Evolutionary conservation across 2,329 filamentous ascomycete genomes (phyloP), one percentile per base, ranked within the genome.

Genomic region (Aspergillus sp.): DNA sequence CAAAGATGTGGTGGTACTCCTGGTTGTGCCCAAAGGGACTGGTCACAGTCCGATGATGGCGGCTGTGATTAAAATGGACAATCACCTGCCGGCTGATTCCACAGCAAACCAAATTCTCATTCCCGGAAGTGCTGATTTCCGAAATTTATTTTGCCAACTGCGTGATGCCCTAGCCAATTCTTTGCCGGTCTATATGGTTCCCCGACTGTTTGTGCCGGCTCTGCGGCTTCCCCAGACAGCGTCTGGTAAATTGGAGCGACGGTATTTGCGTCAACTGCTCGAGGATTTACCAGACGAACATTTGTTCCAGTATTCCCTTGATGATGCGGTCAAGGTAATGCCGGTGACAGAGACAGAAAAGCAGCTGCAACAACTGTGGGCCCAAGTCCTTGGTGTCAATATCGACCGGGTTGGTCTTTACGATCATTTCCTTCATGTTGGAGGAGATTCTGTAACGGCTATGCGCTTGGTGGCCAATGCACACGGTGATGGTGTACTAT

Each of bases 361-460:
- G 8, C 36, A 34, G 12, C 35, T 58, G 7, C 56, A 50, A 35
- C 12, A 44, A 10, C 34, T 58, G 9, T 62, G 57, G 55, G 50
- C 53, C 27, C 49, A 54, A 8, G 46, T 58, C 4, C 52, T 62
- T 12, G 48, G 50, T 12, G 12, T 61, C 26, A 45, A 52, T 1
- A 12, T 48, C 7, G 50, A 52, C 1, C 44, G 51, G 4, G 55
- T 61, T 41, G 46, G 54, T 26, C 43, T 52, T 8, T 52, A 61
- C 19, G 55, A 60, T 26, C 58, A 55, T 27, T 66, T 66, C 45
- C 63, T 66, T 45, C 50, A 53, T 19, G 47, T 64, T 12, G 63
- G 63, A 10, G 62, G 62, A 26, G 61, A 63, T 40, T 62, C 59
- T 6, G 49, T 65, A 12, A 52, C 51, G 10, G 55, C 56, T 3